Percentiles rank a stretch among this genome's conserved stretches.
Evolutionary conservation across 495 filamentous ascomycete species (phyloP).

Genomic region (Neurospora sp.): DNA sequence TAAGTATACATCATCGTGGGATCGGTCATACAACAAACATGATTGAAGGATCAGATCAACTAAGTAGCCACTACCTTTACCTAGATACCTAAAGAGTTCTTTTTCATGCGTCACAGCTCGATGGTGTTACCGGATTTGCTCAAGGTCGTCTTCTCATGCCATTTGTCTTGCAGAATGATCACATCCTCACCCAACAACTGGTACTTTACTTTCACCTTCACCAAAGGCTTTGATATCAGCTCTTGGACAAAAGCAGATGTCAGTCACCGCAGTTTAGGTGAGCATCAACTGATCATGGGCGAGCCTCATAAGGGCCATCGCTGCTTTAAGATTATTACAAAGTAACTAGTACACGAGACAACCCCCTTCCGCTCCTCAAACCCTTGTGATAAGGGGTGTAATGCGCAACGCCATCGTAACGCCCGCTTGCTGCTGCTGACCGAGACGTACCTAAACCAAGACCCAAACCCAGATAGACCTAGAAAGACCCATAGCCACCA

Average conservation of each 20-base stretch:
- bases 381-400: background rate
- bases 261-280: background rate
- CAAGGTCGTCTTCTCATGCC: background rate
- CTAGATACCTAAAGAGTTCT: background rate
- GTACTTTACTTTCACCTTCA: background rate
- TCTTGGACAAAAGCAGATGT: background rate
- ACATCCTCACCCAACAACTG: background rate
- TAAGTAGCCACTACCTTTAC: background rate
- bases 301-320: background rate
- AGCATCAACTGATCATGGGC: background rate
- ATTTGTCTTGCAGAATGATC: background rate
- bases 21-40: background rate
- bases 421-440: background rate
- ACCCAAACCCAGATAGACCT: background rate
- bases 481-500: background rate
- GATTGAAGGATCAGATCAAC: background rate
- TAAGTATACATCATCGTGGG: background rate
- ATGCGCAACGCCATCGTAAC: background rate
- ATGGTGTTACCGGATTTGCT: background rate
- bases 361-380: background rate
- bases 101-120: background rate
- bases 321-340: background rate
- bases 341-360: background rate
- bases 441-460: background rate
- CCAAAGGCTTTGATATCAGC: background rate